Percentiles rank a stretch among this genome's conserved stretches.
These are phyloP conservation scores for Dendrobium catenatum DNA, from an alignment of 106 monocot species.

Conservation along the genomic window DNA sequence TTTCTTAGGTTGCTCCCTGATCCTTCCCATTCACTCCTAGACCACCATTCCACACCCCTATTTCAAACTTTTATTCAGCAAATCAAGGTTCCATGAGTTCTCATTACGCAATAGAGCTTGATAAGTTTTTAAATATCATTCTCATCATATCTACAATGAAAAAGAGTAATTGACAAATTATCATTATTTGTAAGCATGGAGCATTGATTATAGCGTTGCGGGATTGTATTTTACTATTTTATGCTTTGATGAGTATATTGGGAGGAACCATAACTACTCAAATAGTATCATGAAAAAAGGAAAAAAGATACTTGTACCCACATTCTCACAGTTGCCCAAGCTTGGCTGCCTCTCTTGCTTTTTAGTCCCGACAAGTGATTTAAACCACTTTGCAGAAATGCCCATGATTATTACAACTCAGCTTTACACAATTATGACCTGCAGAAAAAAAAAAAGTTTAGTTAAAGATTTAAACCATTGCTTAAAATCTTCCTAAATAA, in stretches of 20 bases:
- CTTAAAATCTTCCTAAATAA: background rate
- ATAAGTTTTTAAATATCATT: background rate
- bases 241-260: background rate
- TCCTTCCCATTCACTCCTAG: background rate
- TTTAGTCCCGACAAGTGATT: slow-evolving; percentile 55
- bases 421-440: slow-evolving; percentile 13
- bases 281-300: background rate
- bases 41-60: background rate
- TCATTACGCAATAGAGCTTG: background rate
- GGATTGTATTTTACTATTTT: background rate
- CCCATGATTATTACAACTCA: slow-evolving; percentile 42
- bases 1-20: background rate
- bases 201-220: background rate
- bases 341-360: slow-evolving; percentile 42
- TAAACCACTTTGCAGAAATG: slow-evolving; percentile 76
- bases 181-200: background rate
- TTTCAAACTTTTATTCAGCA: background rate
- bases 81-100: background rate
- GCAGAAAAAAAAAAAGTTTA: background rate
- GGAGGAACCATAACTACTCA: background rate
- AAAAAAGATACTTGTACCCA: slow-evolving; percentile 19
- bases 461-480: background rate
- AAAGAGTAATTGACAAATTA: background rate
- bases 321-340: slow-evolving; percentile 36
- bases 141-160: background rate